Evolutionary conservation across 768 basidiomycete genomes (phyloP).

Genomic region (Suillus luteus): DNA sequence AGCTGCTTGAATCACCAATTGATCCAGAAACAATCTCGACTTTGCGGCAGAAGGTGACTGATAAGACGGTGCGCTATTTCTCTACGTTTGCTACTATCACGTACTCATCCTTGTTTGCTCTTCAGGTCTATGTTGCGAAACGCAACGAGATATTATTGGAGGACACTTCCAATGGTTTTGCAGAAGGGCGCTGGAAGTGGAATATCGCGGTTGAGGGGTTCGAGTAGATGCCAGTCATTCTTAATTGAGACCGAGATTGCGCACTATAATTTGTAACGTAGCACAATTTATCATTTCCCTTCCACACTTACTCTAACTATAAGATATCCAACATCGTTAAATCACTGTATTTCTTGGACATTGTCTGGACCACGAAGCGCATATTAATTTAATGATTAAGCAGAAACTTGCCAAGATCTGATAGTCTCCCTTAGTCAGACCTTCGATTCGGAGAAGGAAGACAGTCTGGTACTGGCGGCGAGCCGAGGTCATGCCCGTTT

Average conservation of each 20-base stretch:
- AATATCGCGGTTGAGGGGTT: slow-evolving; percentile 73
- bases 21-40: slow-evolving; percentile 81
- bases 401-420: background rate
- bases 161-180: slow-evolving; percentile 89
- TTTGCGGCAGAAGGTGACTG: slow-evolving; percentile 89
- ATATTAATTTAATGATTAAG: background rate
- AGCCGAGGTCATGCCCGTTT: too few relatives aligned
- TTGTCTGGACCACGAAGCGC: background rate
- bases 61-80: slow-evolving; percentile 74
- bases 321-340: background rate
- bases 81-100: background rate
- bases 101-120: slow-evolving; percentile 2
- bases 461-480: too few relatives aligned
- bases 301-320: slow-evolving; percentile 4
- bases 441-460: background rate
- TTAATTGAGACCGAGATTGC: background rate
- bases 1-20: slow-evolving; percentile 88
- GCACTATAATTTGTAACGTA: background rate
- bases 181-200: slow-evolving; percentile 86
- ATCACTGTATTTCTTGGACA: slow-evolving; percentile 9
- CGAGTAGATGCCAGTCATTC: slow-evolving; percentile 39
- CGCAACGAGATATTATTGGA: slow-evolving; percentile 93
- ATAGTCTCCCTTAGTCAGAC: background rate
- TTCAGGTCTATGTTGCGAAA: slow-evolving; percentile 91
- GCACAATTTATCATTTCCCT: background rate